phyloP scores from a whole-genome alignment of 176 grass and related monocot genomes.

The Urochloa ruziziensis region DNA sequence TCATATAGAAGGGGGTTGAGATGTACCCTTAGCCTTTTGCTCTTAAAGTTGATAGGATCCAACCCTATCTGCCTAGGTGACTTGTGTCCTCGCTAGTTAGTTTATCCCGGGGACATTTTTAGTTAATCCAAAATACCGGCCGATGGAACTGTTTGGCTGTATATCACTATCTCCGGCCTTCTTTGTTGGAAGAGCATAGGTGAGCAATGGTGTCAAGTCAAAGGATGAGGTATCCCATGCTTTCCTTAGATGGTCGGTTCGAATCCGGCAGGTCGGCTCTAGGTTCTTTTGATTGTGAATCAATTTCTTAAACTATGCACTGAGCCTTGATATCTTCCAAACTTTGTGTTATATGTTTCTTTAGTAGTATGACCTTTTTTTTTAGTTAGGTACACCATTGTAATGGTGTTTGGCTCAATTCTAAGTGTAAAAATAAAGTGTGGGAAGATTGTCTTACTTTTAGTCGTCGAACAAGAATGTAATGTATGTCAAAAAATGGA shows the following conservation, averaged over 20 bases:
- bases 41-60: background rate
- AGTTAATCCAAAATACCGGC: background rate
- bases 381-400: background rate
- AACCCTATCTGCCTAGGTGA: background rate
- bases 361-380: background rate
- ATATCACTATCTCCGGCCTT: background rate
- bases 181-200: constrained; percentile 26
- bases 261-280: constrained; percentile 46
- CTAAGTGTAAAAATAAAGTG: background rate
- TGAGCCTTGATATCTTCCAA: background rate
- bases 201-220: background rate
- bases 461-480: background rate
- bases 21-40: background rate
- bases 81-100: background rate
- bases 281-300: background rate
- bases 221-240: background rate
- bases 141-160: background rate
- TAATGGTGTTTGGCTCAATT: background rate
- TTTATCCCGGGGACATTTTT: background rate
- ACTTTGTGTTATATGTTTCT: background rate
- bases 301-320: background rate
- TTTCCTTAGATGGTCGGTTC: constrained; percentile 47
- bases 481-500: background rate
- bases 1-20: background rate
- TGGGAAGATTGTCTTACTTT: background rate